phyloP scores from a whole-genome alignment of 768 basidiomycete genomes.

The Hydnum rufescens region DNA sequence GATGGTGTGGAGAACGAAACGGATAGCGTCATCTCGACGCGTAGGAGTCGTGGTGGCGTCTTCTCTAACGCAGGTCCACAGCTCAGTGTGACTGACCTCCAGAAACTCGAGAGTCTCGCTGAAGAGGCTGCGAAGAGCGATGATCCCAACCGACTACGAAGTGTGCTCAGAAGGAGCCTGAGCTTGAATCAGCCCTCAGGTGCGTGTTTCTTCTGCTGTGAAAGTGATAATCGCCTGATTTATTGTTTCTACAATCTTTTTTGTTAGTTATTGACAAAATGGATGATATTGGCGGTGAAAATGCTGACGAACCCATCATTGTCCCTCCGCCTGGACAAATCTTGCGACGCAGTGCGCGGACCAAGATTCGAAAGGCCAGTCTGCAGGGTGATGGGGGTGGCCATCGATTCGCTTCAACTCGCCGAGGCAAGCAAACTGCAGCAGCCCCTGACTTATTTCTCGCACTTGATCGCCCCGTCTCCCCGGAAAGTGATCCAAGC shows the following conservation, averaged over 20 bases:
- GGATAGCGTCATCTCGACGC: slow-evolving; percentile 38
- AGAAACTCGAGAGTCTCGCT: slow-evolving; percentile 79
- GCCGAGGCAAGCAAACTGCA: slow-evolving; percentile 21
- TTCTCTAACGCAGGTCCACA: slow-evolving; percentile 56
- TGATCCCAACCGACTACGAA: slow-evolving; percentile 64
- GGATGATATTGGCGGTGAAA: slow-evolving; percentile 53
- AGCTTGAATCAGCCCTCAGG: slow-evolving; percentile 63
- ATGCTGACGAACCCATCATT: slow-evolving; percentile 80
- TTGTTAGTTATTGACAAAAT: slow-evolving; percentile 40
- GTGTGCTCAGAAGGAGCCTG: slow-evolving; percentile 62
- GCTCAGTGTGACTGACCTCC: slow-evolving; percentile 84
- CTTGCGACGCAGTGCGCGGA: slow-evolving; percentile 77
- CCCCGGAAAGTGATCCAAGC: slow-evolving; percentile 23
- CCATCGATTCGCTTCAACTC: slow-evolving; percentile 47
- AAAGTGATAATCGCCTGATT: slow-evolving; percentile 4
- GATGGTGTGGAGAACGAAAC: slow-evolving; percentile 55
- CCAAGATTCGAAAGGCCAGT: slow-evolving; percentile 81
- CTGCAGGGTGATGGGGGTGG: slow-evolving; percentile 59
- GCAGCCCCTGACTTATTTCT: slow-evolving; percentile 7
- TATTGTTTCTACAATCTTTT: slow-evolving; percentile 10
- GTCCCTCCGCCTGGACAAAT: slow-evolving; percentile 71
- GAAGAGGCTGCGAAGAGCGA: slow-evolving; percentile 72
- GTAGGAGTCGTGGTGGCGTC: slow-evolving; percentile 46
- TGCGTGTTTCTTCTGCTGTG: no score
- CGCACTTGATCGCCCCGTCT: slow-evolving; percentile 4